These are phyloP conservation scores for Zostera marina DNA, from an alignment of 116 monocot genomes.

Conservation along the genomic window DNA sequence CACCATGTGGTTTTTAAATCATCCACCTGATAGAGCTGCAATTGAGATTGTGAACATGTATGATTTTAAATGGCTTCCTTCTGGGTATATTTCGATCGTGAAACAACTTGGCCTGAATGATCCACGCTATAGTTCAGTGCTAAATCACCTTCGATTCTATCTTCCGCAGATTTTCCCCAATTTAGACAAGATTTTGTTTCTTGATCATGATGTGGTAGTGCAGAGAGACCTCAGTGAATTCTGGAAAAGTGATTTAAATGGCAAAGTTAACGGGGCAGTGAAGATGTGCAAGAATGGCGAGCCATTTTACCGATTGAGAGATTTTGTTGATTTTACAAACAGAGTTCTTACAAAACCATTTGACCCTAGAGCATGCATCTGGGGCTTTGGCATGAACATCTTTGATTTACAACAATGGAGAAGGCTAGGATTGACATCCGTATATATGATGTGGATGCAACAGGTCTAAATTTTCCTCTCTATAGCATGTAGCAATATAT, in stretches of 20 bases:
- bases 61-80: slow-evolving; percentile 38
- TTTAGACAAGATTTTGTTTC: slow-evolving; percentile 46
- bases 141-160: slow-evolving; percentile 70
- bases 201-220: slow-evolving; percentile 87
- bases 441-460: slow-evolving; percentile 27
- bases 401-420: slow-evolving; percentile 79
- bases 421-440: slow-evolving; percentile 33
- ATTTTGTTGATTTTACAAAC: slow-evolving; percentile 43
- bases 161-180: slow-evolving; percentile 62
- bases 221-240: slow-evolving; percentile 39
- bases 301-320: slow-evolving; percentile 23
- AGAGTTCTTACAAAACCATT: slow-evolving; percentile 23
- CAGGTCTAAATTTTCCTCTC: slow-evolving; percentile 17
- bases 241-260: slow-evolving; percentile 34
- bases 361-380: slow-evolving; percentile 44
- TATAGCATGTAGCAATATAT: too few species aligned
- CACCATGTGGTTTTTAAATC: slow-evolving; percentile 66
- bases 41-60: slow-evolving; percentile 44
- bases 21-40: slow-evolving; percentile 35
- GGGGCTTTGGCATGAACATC: slow-evolving; percentile 76
- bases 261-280: slow-evolving; percentile 28
- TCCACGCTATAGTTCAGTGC: slow-evolving; percentile 32
- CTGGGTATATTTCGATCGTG: slow-evolving; percentile 30
- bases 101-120: slow-evolving; percentile 18
- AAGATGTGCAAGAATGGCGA: slow-evolving; percentile 28